Evolutionary conservation across 2,329 filamentous ascomycete species (phyloP), one percentile per base, ranked within the genome.

Genomic region (Ilyonectria mors-panacis): DNA sequence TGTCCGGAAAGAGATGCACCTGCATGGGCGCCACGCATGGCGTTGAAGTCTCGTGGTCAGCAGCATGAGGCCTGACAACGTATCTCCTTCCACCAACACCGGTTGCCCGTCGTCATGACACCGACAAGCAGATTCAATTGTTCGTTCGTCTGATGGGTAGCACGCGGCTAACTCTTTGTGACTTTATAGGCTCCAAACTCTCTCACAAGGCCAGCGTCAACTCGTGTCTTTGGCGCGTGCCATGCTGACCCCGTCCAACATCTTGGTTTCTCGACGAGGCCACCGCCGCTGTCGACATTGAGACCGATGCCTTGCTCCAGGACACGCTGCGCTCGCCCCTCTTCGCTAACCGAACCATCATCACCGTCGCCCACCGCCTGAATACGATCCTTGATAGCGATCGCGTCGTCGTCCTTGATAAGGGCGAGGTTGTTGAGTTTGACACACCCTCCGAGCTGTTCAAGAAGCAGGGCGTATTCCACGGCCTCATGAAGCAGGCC

Each of bases 241-340:
- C 30, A 89, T 99, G 80, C 88, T 99, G 54, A 97, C 95, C 6
- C 96, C 96, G 15, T 97, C 94, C 82, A 98, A 98, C 82, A 98
- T 99, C 76, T 88, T 99, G 67, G 95, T 99, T 99, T 2, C 88
- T 99, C 30, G 96, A 99, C 79, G 96, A 99, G 87, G 96, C 97
- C 65, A 99, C 96, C 33, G 94, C 94, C 73, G 89, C 86, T 26
- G 88, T 92, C 12, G 89, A 92, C 77, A 85, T 92, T 47, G 87
- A 92, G 81, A 92, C 90, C 26, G 90, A 92, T 76, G 88, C 88
- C 61, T 84, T 91, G 82, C 83, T 92, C 61, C 90, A 92, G 82
- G 81, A 82, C 54, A 92, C 90, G 28, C 83, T 92, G 62, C 86
- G 90, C 37, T 88, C 87, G 39, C 86, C 88, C 23, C 80, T 91